phyloP scores from a whole-genome alignment of 306 rosid species.

The Vigna nakashimae region DNA sequence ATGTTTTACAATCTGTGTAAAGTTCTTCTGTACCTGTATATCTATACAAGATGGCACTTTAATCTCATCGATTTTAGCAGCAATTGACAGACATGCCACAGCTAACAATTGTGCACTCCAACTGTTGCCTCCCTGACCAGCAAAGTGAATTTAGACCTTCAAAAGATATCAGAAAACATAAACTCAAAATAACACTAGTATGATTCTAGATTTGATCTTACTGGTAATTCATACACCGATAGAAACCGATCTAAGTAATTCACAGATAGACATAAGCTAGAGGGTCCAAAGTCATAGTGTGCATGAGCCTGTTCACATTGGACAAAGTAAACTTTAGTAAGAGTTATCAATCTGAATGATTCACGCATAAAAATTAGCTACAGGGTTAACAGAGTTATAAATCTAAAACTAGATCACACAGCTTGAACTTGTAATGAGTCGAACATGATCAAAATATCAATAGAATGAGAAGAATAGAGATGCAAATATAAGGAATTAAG shows the following conservation, averaged over 20 bases:
- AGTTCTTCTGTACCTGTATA: slow-evolving; percentile 59
- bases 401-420: slow-evolving; percentile 28
- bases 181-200: slow-evolving; percentile 21
- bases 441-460: slow-evolving; percentile 4
- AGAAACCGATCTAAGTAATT: slow-evolving; percentile 89
- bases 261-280: slow-evolving; percentile 61
- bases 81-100: slow-evolving; percentile 75
- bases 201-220: slow-evolving; percentile 51
- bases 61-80: slow-evolving; percentile 75
- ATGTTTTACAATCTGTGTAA: slow-evolving; percentile 10
- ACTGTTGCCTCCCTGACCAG: slow-evolving; percentile 49
- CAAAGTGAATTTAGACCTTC: slow-evolving; percentile 31
- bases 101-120: slow-evolving; percentile 74
- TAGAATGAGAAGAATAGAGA: neutral
- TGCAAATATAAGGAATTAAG: slow-evolving; percentile 11
- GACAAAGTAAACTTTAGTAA: slow-evolving; percentile 28
- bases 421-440: slow-evolving; percentile 11
- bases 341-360: slow-evolving; percentile 66
- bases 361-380: slow-evolving; percentile 63
- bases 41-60: slow-evolving; percentile 53
- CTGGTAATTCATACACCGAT: slow-evolving; percentile 62
- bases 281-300: slow-evolving; percentile 64
- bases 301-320: slow-evolving; percentile 68
- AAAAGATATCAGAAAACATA: slow-evolving; percentile 19
- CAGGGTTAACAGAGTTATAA: slow-evolving; percentile 37